These are phyloP conservation scores for Penicillium sp. DNA, from an alignment of 2,329 filamentous ascomycete species.

Conservation along the genomic window DNA sequence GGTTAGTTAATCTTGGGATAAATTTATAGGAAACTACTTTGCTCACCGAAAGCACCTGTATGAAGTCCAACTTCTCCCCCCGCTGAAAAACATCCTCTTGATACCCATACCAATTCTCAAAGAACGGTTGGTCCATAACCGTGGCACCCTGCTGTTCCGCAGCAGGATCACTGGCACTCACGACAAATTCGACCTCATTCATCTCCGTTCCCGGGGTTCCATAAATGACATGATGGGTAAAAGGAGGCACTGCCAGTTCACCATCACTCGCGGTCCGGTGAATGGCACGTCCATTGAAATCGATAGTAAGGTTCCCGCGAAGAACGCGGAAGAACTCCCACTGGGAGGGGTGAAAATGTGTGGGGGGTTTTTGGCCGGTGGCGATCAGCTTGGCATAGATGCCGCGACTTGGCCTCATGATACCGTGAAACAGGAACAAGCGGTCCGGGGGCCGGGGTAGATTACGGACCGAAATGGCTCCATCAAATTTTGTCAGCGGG, in stretches of 20 bases:
- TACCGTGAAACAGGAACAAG: neutral
- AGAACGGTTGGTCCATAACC: neutral
- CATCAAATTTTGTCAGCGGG: neutral
- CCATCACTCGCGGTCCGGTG: neutral
- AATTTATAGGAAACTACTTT: neutral
- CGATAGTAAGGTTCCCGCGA: neutral
- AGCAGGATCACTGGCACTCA: neutral
- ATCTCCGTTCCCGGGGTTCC: neutral
- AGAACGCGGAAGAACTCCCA: neutral
- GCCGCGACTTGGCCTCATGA: neutral
- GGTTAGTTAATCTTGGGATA: neutral
- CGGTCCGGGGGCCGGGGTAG: neutral
- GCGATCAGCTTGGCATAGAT: neutral
- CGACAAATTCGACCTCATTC: neutral
- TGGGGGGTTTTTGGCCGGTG: neutral
- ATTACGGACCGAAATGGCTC: neutral
- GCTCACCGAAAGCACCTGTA: neutral
- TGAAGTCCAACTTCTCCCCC: neutral
- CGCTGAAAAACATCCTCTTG: neutral
- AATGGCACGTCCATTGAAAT: neutral
- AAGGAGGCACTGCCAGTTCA: neutral
- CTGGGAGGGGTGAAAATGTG: neutral
- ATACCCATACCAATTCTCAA: conserved; percentile 1
- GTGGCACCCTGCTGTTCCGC: neutral
- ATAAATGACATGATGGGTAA: neutral